Evolutionary conservation across 2,329 filamentous ascomycete genomes (phyloP).

Genomic region (Venturia nashicola): DNA sequence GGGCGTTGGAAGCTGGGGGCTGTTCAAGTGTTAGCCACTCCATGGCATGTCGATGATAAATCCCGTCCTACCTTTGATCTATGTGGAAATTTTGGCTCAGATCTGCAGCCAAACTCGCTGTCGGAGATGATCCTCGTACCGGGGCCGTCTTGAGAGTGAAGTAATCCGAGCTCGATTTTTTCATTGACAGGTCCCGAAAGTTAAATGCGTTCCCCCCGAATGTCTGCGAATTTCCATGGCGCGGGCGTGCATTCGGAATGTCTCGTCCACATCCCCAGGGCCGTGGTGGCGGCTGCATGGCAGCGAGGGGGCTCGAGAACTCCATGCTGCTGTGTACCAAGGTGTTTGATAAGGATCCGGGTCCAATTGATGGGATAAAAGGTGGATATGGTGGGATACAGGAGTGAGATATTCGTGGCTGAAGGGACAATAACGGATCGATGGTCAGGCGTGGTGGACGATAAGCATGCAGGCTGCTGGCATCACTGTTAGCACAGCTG

Average conservation of each 20-base stretch:
- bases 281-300: conserved; percentile 63
- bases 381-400: background rate
- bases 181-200: conserved; percentile 62
- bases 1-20: conserved; percentile 71
- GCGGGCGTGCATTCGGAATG: conserved; percentile 38
- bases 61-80: conserved; percentile 66
- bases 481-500: background rate
- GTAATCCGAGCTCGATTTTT: conserved; percentile 59
- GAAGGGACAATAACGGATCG: background rate
- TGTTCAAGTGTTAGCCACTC: conserved; percentile 28
- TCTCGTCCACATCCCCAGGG: conserved; percentile 49
- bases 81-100: conserved; percentile 95
- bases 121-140: conserved; percentile 76
- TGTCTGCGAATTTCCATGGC: conserved; percentile 39
- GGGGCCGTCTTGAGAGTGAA: conserved; percentile 46
- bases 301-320: conserved; percentile 84
- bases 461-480: background rate
- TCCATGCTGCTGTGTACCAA: conserved; percentile 49
- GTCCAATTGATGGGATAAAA: conserved; percentile 8
- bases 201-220: conserved; percentile 58
- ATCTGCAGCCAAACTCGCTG: conserved; percentile 81
- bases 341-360: background rate
- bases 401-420: conserved; percentile 3
- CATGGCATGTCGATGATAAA: conserved; percentile 8
- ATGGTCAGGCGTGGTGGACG: background rate